A percentile compares a stretch with the other conserved stretches of the same genome.
Evolutionary conservation across 2,329 filamentous ascomycete genomes (phyloP).

Genomic region (Botrytis sinoallii): DNA sequence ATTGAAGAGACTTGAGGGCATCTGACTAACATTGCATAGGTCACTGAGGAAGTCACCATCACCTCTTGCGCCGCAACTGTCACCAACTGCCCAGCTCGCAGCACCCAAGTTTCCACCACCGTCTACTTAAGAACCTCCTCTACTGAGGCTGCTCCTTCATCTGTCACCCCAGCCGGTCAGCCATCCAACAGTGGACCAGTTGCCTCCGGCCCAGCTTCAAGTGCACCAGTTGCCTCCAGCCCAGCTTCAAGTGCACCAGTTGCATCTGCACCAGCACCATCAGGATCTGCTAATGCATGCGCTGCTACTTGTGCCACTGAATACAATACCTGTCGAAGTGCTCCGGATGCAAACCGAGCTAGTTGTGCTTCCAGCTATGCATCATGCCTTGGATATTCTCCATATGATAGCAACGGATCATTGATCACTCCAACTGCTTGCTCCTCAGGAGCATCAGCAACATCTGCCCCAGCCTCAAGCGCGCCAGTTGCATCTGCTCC

Average conservation of each 20-base stretch:
- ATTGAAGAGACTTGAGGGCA: background rate
- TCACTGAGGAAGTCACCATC: conserved; percentile 21
- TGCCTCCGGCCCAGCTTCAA: background rate
- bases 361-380: too few relatives aligned
- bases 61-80: conserved; percentile 20
- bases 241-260: background rate
- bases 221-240: background rate
- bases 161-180: conserved; percentile 1
- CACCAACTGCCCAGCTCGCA: conserved; percentile 20
- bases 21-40: background rate
- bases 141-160: background rate
- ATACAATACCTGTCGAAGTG: too few relatives aligned
- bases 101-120: conserved; percentile 15
- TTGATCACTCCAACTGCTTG: too few relatives aligned
- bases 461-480: background rate
- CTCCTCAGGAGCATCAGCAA: too few relatives aligned
- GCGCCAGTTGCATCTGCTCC: background rate
- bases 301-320: too few relatives aligned
- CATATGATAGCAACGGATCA: too few relatives aligned
- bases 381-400: too few relatives aligned
- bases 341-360: too few relatives aligned
- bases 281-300: too few relatives aligned
- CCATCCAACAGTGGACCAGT: background rate
- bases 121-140: conserved; percentile 8
- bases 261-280: background rate